Conservation (phyloP, 164 flowering plant species). For the Vitis labrusca region DNA sequence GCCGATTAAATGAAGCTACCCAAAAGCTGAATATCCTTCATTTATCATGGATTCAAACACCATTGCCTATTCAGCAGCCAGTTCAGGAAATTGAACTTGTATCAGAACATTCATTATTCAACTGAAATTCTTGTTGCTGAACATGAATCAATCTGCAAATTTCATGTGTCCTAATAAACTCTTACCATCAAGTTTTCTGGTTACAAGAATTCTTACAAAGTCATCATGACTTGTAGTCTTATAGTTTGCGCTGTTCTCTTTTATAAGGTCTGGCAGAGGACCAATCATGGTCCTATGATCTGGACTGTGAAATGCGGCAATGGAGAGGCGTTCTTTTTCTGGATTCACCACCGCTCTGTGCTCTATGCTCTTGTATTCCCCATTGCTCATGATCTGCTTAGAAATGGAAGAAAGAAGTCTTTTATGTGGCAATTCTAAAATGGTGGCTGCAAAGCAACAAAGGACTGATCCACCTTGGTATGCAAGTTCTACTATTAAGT, state of each 20-base stretch:
- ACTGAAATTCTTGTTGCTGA: too few relatives aligned
- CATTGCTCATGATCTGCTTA: slow-evolving; percentile 53
- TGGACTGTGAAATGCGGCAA: slow-evolving; percentile 45
- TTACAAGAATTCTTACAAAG: slow-evolving; percentile 11
- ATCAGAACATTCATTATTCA: too few relatives aligned
- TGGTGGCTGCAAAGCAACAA: too few relatives aligned
- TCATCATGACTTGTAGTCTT: slow-evolving; percentile 24
- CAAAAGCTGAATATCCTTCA: too few relatives aligned
- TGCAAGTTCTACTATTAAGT: neutral
- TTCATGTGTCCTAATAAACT: slow-evolving; percentile 23
- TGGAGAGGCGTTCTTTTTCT: slow-evolving; percentile 42
- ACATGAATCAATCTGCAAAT: neutral
- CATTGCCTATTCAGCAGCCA: too few relatives aligned
- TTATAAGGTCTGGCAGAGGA: slow-evolving; percentile 32
- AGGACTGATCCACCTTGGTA: too few relatives aligned
- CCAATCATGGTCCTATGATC: slow-evolving; percentile 19
- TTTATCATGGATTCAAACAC: too few relatives aligned
- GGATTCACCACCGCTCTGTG: slow-evolving; percentile 50
- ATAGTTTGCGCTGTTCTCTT: slow-evolving; percentile 14
- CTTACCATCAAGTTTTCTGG: slow-evolving; percentile 35
- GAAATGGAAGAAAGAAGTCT: neutral
- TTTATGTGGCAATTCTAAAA: too few relatives aligned
- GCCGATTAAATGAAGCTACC: too few relatives aligned
- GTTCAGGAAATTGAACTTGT: too few relatives aligned
- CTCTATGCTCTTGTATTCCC: slow-evolving; percentile 47